Conservation (phyloP, 2,329 filamentous ascomycete species). For the Botrytis paeoniae region DNA sequence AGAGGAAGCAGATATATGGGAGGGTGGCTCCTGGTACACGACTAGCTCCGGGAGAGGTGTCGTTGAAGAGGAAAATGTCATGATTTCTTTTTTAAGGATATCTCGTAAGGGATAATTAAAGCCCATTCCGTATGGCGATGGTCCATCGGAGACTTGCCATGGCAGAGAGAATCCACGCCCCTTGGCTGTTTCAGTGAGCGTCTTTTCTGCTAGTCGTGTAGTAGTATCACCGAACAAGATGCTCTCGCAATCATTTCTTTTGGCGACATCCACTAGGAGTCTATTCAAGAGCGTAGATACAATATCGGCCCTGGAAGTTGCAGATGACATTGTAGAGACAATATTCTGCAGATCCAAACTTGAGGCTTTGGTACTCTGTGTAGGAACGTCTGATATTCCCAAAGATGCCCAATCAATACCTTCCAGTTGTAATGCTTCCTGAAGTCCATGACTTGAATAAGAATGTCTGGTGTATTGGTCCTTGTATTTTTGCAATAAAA, state of each 20-base stretch:
- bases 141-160: conserved; percentile 76
- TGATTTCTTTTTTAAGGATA: conserved; percentile 76
- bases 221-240: conserved; percentile 85
- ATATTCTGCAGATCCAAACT: conserved; percentile 46
- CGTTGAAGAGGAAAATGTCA: conserved; percentile 58
- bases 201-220: conserved; percentile 80
- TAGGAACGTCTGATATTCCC: conserved; percentile 22
- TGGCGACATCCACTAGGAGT: conserved; percentile 65
- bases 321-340: conserved; percentile 58
- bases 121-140: conserved; percentile 30
- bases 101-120: conserved; percentile 83
- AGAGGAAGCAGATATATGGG: conserved; percentile 34
- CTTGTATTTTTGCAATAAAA: conserved; percentile 47
- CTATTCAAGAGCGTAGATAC: conserved; percentile 67
- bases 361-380: conserved; percentile 24
- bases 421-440: conserved; percentile 53
- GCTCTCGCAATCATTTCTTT: conserved; percentile 58
- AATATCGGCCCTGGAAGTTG: conserved; percentile 74
- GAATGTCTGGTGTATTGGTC: conserved; percentile 62
- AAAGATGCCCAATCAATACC: conserved; percentile 55
- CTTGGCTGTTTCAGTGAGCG: conserved; percentile 84
- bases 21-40: conserved; percentile 41
- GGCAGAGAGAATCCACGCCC: conserved; percentile 82
- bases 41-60: conserved; percentile 51
- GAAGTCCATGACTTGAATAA: conserved; percentile 63